These are phyloP conservation scores for Globisporangium paddicum DNA, from an alignment of 352 stramenopile species.

Conservation along the genomic window DNA sequence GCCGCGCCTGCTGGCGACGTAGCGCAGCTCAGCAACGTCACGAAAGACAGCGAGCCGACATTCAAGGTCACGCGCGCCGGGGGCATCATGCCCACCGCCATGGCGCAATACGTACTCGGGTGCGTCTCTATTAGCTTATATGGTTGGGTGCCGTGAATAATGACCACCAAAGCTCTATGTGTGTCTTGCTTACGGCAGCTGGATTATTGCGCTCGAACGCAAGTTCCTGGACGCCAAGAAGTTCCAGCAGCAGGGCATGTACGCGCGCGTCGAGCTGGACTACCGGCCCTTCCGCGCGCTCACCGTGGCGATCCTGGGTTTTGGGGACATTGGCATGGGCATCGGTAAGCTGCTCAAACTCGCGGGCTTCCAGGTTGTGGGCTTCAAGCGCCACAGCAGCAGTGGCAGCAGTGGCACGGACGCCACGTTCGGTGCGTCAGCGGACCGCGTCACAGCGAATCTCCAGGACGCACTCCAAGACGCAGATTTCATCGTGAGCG, in stretches of 20 bases:
- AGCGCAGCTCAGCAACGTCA: slow-evolving; percentile 4
- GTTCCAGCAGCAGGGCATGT: slow-evolving; percentile 34
- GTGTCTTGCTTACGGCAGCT: slow-evolving; percentile 15
- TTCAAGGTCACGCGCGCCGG: slow-evolving; percentile 59
- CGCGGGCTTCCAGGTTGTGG: slow-evolving; percentile 58
- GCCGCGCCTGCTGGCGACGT: not conserved
- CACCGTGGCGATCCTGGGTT: slow-evolving; percentile 48
- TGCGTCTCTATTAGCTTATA: slow-evolving; percentile 13
- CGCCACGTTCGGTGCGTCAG: slow-evolving; percentile 15
- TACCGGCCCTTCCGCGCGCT: slow-evolving; percentile 47
- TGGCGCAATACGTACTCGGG: slow-evolving; percentile 69
- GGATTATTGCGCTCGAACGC: slow-evolving; percentile 57
- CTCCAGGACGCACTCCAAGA: slow-evolving; percentile 35
- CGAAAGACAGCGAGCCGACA: slow-evolving; percentile 8
- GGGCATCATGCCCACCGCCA: slow-evolving; percentile 44
- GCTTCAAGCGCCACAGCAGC: slow-evolving; percentile 66
- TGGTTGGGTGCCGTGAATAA: no score
- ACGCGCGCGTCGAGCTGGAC: slow-evolving; percentile 25
- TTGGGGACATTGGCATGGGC: slow-evolving; percentile 59
- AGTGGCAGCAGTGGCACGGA: slow-evolving; percentile 23
- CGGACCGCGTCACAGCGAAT: slow-evolving; percentile 38
- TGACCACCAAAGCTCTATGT: no score
- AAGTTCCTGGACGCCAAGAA: slow-evolving; percentile 47
- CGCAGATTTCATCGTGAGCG: slow-evolving; percentile 80
- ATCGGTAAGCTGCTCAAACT: slow-evolving; percentile 43